phyloP scores from a whole-genome alignment of 306 rosid species.

The Ormosia semicastrata region DNA sequence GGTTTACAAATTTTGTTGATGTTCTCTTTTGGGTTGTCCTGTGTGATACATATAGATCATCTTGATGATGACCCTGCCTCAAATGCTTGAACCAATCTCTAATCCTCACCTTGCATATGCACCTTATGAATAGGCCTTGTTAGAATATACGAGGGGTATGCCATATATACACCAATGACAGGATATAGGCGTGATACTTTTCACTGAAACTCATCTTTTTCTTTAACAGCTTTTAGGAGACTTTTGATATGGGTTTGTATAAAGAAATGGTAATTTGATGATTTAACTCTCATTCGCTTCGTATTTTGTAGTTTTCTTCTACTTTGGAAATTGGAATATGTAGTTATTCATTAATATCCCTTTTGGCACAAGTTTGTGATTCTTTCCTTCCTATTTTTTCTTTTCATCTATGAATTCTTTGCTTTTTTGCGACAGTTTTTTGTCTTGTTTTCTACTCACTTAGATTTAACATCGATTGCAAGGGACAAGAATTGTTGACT shows the following conservation, averaged over 20 bases:
- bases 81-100: background rate
- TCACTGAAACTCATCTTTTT: background rate
- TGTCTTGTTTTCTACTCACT: background rate
- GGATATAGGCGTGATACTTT: background rate
- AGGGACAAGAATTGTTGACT: background rate
- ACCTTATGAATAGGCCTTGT: slow-evolving; percentile 23
- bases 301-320: background rate
- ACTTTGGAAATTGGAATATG: background rate
- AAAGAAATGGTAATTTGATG: slow-evolving; percentile 17
- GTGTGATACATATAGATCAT: background rate
- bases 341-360: background rate
- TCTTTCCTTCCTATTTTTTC: background rate
- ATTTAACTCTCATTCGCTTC: background rate
- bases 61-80: background rate
- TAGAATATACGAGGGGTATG: slow-evolving; percentile 9
- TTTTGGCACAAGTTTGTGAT: background rate
- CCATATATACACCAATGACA: background rate
- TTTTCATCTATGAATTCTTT: background rate
- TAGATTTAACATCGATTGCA: background rate
- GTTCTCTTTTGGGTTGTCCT: slow-evolving; percentile 16
- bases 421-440: background rate
- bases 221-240: background rate
- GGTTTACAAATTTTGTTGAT: background rate
- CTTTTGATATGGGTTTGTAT: background rate
- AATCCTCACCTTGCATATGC: slow-evolving; percentile 1